Percentiles rank a stretch among this genome's conserved stretches.
Evolutionary conservation across 2,329 filamentous ascomycete genomes (phyloP).

Genomic region (Penicillium concentricum): DNA sequence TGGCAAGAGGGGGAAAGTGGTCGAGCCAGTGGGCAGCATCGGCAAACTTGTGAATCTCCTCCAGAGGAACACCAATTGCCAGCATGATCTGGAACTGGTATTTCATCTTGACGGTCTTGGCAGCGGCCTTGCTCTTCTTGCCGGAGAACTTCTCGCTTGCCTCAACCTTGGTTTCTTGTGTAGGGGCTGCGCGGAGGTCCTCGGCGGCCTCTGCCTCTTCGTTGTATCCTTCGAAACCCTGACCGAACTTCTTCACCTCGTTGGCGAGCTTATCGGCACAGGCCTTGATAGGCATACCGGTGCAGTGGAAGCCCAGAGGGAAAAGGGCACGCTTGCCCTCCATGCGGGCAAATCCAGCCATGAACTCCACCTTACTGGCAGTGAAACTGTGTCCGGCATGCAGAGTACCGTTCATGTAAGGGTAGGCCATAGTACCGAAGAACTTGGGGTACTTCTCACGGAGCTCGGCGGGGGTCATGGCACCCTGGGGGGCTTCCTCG

Average conservation of each 20-base stretch:
- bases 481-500: constrained; percentile 71
- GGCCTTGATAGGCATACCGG: constrained; percentile 97
- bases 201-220: constrained; percentile 58
- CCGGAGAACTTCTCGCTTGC: constrained; percentile 79
- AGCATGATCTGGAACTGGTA: constrained; percentile 97
- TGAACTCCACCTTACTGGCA: constrained; percentile 89
- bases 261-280: constrained; percentile 91
- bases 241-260: constrained; percentile 85
- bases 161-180: constrained; percentile 71
- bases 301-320: constrained; percentile 93
- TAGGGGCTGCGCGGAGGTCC: constrained; percentile 57
- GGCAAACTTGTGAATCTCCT: constrained; percentile 91
- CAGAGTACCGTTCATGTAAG: constrained; percentile 83
- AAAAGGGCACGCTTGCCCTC: constrained; percentile 83
- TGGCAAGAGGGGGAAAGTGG: constrained; percentile 80
- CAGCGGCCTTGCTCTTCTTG: constrained; percentile 87
- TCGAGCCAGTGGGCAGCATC: constrained; percentile 90
- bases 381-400: constrained; percentile 94
- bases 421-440: constrained; percentile 76
- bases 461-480: constrained; percentile 70
- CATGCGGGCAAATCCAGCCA: constrained; percentile 82
- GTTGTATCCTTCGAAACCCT: constrained; percentile 76
- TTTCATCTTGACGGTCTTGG: constrained; percentile 89
- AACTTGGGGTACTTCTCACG: constrained; percentile 85
- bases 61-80: constrained; percentile 78